These are phyloP conservation scores for Trametes meyenii DNA, from an alignment of 768 basidiomycete species.

Conservation along the genomic window DNA sequence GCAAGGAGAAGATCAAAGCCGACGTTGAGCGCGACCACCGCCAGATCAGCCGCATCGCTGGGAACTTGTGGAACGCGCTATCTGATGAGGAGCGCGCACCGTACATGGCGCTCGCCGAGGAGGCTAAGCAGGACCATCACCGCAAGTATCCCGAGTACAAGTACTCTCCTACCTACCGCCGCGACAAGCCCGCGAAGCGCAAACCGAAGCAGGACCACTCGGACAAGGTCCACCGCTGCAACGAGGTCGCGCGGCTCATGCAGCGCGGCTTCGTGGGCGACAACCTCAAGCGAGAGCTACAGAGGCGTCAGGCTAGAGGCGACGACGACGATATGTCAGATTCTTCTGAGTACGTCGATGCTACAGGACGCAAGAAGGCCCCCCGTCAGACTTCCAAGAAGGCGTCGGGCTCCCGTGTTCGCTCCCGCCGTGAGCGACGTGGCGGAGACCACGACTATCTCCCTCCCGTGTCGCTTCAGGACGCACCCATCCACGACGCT, in stretches of 20 bases:
- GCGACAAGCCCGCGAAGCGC: constrained; percentile 38
- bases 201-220: constrained; percentile 37
- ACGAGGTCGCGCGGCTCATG: constrained; percentile 40
- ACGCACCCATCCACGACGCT: background rate
- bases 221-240: constrained; percentile 43
- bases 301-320: constrained; percentile 1
- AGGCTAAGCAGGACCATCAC: constrained; percentile 51
- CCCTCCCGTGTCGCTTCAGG: background rate
- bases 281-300: constrained; percentile 29
- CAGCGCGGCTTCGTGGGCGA: constrained; percentile 38
- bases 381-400: background rate
- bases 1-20: constrained; percentile 51
- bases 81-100: constrained; percentile 45
- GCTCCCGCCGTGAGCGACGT: background rate
- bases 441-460: constrained; percentile 8
- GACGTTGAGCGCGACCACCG: constrained; percentile 69
- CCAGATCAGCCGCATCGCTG: constrained; percentile 71
- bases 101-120: constrained; percentile 51
- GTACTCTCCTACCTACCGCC: constrained; percentile 53
- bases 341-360: constrained; percentile 6
- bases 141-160: constrained; percentile 60
- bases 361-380: background rate
- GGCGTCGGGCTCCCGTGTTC: background rate
- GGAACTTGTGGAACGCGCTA: constrained; percentile 66
- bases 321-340: constrained; percentile 1